Evolutionary conservation across 176 grass and related monocot genomes (phyloP), one percentile per base, ranked within the genome.

Genomic region (Coix lacrymajobi): DNA sequence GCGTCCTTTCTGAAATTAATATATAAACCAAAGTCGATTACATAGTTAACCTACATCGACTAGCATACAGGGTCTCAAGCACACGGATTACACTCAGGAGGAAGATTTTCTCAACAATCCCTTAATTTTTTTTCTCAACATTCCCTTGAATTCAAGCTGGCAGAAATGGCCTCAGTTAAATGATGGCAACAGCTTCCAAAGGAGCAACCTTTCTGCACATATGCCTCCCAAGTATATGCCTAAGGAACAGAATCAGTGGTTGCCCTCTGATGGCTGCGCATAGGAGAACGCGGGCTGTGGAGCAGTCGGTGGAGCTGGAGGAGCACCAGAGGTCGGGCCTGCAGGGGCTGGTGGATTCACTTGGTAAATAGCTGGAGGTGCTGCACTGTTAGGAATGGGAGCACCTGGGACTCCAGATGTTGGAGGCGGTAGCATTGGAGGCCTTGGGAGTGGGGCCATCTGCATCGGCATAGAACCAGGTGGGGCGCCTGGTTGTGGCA

Each of bases 381-480:
- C 72, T 64, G 63, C 62, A n/a, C 62, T 81, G 69, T 73, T 91
- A 41, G 86, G 72, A 36, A 82, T 54, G 3, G 86, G 73, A 8
- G 62, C 78, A 29, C 73, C 75, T 66, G 77, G 79, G 84, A 56
- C 81, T 60, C 81, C 89, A 65, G 89, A 91, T 66, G 72, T 86
- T n/a, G 92, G 92, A 69, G 77, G 89, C 28, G 61, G 63, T 76
- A 94, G 67, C 20, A 73, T 85, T 20, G 87, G 89, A 30, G 92
- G 92, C 73, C 89, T 87, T 29, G 92, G 92, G n/a, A 91, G 89
- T 37, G 76, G 79, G 12, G 81, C 65, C 65, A 88, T 77, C 79
- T 89, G 87, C 83, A 91, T 91, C 5, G 84, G 87, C 81, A 91
- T 69, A 0, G 86, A 84, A 70, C 84, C 92, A 70, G 86, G 86